A percentile compares a stretch with the other conserved stretches of the same genome.
Conservation (phyloP, 202 grass and related monocot genomes). For the Eragrostis tef region DNA sequence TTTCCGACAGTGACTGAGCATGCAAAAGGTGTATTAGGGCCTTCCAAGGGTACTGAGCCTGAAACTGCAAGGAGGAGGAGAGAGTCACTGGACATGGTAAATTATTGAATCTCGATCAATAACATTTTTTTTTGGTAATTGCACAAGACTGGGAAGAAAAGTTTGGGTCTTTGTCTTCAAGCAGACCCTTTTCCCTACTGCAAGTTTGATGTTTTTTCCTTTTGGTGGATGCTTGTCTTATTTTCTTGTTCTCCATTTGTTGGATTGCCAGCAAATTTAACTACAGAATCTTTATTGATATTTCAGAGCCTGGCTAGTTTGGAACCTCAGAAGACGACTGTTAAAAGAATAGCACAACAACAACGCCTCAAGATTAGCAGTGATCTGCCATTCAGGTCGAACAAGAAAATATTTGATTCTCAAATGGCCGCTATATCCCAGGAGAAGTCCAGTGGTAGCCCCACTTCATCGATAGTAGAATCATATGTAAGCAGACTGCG, state of each 20-base stretch:
- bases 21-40: constrained; percentile 52
- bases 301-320: constrained; percentile 74
- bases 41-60: constrained; percentile 61
- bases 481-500: constrained; percentile 58
- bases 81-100: constrained; percentile 88
- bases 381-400: constrained; percentile 73
- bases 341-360: constrained; percentile 81
- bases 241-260: constrained; percentile 32
- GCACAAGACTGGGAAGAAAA: constrained; percentile 11
- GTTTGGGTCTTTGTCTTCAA: not conserved
- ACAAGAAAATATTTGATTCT: constrained; percentile 84
- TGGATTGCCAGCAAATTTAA: constrained; percentile 41
- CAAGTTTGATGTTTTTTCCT: not conserved
- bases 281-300: constrained; percentile 3
- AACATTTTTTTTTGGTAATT: constrained; percentile 34
- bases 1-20: constrained; percentile 51
- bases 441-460: constrained; percentile 49
- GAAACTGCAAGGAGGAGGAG: constrained; percentile 83
- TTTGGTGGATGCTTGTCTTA: constrained; percentile 1
- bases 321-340: constrained; percentile 85
- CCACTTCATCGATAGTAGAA: constrained; percentile 54
- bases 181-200: not conserved
- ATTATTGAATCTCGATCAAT: constrained; percentile 31
- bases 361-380: constrained; percentile 65
- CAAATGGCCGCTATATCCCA: constrained; percentile 61